Conservation (phyloP, 2,329 filamentous ascomycete genomes). For the Alternaria gansuensis region DNA sequence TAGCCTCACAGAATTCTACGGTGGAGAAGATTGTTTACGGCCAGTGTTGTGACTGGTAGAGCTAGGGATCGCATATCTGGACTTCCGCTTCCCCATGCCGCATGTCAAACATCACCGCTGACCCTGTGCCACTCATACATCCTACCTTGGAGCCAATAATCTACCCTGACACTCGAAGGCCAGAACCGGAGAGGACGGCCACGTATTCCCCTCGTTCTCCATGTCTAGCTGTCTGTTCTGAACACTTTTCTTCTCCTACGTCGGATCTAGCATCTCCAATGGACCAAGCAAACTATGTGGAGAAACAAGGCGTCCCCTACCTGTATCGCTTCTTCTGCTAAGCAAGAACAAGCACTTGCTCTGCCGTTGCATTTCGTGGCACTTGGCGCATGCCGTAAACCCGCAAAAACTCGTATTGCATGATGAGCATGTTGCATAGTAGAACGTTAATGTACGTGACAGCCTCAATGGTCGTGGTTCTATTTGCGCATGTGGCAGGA, state of each 20-base stretch:
- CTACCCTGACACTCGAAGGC: background rate
- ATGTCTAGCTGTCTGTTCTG: background rate
- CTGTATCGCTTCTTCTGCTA: constrained; percentile 7
- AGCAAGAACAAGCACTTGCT: constrained; percentile 3
- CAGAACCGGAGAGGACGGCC: constrained; percentile 2
- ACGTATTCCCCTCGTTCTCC: background rate
- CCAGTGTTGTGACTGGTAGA: constrained; percentile 4
- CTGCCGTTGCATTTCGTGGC: constrained; percentile 1
- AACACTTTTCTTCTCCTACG: background rate
- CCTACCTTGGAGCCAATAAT: background rate
- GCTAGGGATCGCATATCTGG: constrained; percentile 2
- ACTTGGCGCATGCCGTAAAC: constrained; percentile 7
- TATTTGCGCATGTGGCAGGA: background rate
- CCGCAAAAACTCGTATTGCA: constrained; percentile 7
- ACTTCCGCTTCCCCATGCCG: background rate
- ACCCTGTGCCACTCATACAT: constrained; percentile 9
- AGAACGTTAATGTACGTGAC: background rate
- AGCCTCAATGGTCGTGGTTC: background rate
- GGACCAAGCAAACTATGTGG: constrained; percentile 4
- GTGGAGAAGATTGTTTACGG: constrained; percentile 6
- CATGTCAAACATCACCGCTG: background rate
- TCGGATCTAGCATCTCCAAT: background rate
- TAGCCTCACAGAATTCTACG: background rate
- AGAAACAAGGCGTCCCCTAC: constrained; percentile 6
- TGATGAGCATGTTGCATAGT: background rate